Percentiles rank a stretch among this genome's conserved stretches.
Evolutionary conservation across 495 filamentous ascomycete genomes (phyloP).

Genomic region (Penicillium bovifimosum): DNA sequence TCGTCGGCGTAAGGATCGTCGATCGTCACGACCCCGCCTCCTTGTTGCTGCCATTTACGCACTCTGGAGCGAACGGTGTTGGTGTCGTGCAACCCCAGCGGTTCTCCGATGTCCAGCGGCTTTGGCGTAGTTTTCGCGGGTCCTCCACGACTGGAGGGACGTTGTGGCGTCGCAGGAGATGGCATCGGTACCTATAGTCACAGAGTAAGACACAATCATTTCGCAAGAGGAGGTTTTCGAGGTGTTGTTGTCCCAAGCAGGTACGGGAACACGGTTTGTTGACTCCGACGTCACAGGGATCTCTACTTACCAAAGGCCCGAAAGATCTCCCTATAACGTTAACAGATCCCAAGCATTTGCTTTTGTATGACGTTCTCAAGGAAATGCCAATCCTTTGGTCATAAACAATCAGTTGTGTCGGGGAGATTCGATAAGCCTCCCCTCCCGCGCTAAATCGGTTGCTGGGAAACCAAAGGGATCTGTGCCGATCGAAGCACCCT

Average conservation of each 20-base stretch:
- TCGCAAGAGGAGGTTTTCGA: conserved; percentile 12
- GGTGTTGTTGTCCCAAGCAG: conserved; percentile 7
- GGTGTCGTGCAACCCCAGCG: conserved; percentile 49
- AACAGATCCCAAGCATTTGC: conserved; percentile 1
- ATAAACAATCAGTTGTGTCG: conserved; percentile 2
- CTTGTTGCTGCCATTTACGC: conserved; percentile 70
- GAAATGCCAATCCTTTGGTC: conserved; percentile 2
- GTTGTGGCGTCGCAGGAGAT: conserved; percentile 36
- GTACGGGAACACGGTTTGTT: conserved; percentile 6
- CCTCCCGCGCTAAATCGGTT: conserved; percentile 8
- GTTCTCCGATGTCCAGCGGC: conserved; percentile 46
- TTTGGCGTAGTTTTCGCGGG: conserved; percentile 35
- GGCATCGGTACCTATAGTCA: conserved; percentile 39
- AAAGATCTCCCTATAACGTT: neutral
- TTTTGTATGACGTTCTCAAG: neutral
- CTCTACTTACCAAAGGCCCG: conserved; percentile 7
- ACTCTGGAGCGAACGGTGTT: conserved; percentile 64
- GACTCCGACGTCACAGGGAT: neutral
- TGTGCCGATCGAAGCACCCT: neutral
- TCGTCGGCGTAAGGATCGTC: conserved; percentile 36
- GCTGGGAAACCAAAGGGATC: conserved; percentile 10
- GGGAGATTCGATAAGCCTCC: conserved; percentile 8
- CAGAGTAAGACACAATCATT: neutral
- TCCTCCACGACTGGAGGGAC: conserved; percentile 38
- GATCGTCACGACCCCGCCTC: conserved; percentile 51